These are phyloP conservation scores for Xylariaceae sp. DNA, from an alignment of 2,329 filamentous ascomycete genomes.

Conservation along the genomic window DNA sequence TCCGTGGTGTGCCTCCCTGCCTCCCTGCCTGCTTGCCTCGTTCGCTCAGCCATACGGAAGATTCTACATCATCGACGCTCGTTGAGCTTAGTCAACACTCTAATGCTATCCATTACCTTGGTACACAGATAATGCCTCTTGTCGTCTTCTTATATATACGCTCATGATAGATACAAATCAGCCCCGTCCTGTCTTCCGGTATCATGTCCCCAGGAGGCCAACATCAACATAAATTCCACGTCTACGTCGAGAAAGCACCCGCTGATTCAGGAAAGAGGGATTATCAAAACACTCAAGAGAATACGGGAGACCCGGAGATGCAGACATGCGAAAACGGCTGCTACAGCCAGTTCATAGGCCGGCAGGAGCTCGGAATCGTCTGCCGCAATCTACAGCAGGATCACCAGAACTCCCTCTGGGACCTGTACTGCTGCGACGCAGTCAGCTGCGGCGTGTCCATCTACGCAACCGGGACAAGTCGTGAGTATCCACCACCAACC, in stretches of 20 bases:
- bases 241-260: background rate
- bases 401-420: conserved; percentile 29
- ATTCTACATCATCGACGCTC: conserved; percentile 14
- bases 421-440: conserved; percentile 45
- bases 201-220: conserved; percentile 10
- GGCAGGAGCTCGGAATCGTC: conserved; percentile 11
- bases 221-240: conserved; percentile 1
- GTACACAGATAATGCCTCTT: conserved; percentile 18
- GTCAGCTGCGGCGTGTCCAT: conserved; percentile 41
- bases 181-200: conserved; percentile 3
- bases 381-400: conserved; percentile 16
- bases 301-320: conserved; percentile 11
- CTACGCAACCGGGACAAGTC: conserved; percentile 29
- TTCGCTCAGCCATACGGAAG: conserved; percentile 9
- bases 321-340: conserved; percentile 17
- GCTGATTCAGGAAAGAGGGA: background rate
- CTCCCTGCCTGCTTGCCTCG: no score
- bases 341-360: conserved; percentile 13
- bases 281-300: conserved; percentile 4
- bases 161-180: conserved; percentile 10
- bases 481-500: no score
- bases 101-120: conserved; percentile 4
- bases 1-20: conserved; percentile 10
- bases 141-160: conserved; percentile 10
- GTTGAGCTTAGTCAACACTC: conserved; percentile 12